Percentiles rank a stretch among this genome's conserved stretches.
These are phyloP conservation scores for Fusarium multiceps DNA, from an alignment of 2,329 filamentous ascomycete genomes.

Conservation along the genomic window DNA sequence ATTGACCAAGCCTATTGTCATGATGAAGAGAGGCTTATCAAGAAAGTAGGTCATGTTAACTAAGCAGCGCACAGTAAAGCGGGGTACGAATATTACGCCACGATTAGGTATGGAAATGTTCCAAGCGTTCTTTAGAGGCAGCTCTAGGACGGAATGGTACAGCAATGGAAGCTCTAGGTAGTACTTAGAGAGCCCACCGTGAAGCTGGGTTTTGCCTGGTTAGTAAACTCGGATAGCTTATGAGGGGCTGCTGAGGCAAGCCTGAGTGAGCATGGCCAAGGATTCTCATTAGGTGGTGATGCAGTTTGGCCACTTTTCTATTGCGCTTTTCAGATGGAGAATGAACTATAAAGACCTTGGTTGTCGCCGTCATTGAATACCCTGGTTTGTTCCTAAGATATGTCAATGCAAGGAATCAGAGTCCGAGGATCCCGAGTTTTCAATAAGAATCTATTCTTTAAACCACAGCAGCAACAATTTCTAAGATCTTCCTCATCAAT, in stretches of 20 bases:
- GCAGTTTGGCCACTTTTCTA: slow-evolving; percentile 18
- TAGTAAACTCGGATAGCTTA: slow-evolving; percentile 14
- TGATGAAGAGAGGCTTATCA: slow-evolving; percentile 37
- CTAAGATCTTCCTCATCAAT: slow-evolving; percentile 21
- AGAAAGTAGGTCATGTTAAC: slow-evolving; percentile 26
- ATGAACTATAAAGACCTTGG: slow-evolving; percentile 39
- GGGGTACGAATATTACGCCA: slow-evolving; percentile 43
- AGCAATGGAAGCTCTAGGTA: slow-evolving; percentile 1
- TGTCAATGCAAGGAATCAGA: slow-evolving; percentile 37
- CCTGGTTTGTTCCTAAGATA: slow-evolving; percentile 24
- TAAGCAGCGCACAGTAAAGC: slow-evolving; percentile 40
- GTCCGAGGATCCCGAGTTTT: slow-evolving; percentile 32
- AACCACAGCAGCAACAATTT: slow-evolving; percentile 13
- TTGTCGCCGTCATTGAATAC: slow-evolving; percentile 33
- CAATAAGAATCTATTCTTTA: slow-evolving; percentile 13
- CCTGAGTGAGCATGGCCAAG: slow-evolving; percentile 35
- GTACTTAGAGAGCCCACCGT: slow-evolving; percentile 13
- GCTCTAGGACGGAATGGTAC: slow-evolving; percentile 19
- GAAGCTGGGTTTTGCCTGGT: slow-evolving; percentile 15
- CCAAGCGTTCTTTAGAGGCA: slow-evolving; percentile 7
- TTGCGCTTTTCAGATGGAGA: background rate
- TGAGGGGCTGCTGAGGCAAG: slow-evolving; percentile 44
- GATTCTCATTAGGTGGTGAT: slow-evolving; percentile 19
- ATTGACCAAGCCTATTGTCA: slow-evolving; percentile 29
- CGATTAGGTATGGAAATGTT: slow-evolving; percentile 40